These are phyloP conservation scores for Ricinus communis DNA, from an alignment of 345 rosid species.

Conservation along the genomic window DNA sequence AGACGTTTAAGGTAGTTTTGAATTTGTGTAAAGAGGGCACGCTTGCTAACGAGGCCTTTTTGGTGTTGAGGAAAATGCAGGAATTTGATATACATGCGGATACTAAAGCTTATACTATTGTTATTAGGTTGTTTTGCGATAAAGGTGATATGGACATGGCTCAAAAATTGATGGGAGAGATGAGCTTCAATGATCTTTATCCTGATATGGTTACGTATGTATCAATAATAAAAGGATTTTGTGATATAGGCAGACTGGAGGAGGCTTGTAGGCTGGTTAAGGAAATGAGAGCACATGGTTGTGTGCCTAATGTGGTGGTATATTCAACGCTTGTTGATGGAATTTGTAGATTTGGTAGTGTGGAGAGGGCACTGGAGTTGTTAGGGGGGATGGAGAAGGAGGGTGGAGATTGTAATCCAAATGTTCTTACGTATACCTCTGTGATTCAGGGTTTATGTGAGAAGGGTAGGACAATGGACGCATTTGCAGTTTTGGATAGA, in stretches of 20 bases:
- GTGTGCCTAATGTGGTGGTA: conserved; percentile 57
- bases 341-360: conserved; percentile 48
- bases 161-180: conserved; percentile 59
- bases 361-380: conserved; percentile 58
- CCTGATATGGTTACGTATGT: conserved; percentile 66
- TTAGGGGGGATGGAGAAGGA: conserved; percentile 70
- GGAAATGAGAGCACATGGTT: conserved; percentile 55
- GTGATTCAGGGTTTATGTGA: conserved; percentile 61
- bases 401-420: conserved; percentile 55
- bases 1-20: conserved; percentile 57
- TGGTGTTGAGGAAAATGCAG: conserved; percentile 62
- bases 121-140: conserved; percentile 66
- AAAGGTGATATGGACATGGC: conserved; percentile 61
- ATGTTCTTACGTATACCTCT: conserved; percentile 65
- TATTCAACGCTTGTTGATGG: conserved; percentile 72
- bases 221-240: conserved; percentile 66
- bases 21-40: conserved; percentile 62
- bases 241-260: conserved; percentile 53
- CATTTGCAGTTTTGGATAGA: conserved; percentile 62
- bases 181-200: conserved; percentile 59
- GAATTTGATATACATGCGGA: conserved; percentile 57
- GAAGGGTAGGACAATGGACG: conserved; percentile 50
- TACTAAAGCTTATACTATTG: conserved; percentile 50
- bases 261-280: conserved; percentile 60
- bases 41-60: conserved; percentile 66